Percentiles rank a stretch among this genome's conserved stretches.
Conservation (phyloP, 495 filamentous ascomycete genomes). For the Hypoxylon perforatum region DNA sequence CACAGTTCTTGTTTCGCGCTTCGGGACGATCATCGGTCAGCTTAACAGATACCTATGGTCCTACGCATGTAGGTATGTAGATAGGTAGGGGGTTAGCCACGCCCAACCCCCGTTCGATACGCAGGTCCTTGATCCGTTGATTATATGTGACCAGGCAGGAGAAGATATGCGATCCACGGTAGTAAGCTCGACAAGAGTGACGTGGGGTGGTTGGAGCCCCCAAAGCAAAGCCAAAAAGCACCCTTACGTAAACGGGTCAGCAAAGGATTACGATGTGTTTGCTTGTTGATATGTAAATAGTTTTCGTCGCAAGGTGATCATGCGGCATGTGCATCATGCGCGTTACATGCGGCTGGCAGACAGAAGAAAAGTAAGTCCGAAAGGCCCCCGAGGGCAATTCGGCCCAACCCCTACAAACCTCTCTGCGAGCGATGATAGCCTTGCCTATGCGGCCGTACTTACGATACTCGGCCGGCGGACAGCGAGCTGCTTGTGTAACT, state of each 20-base stretch:
- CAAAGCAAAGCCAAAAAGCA: neutral
- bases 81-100: constrained; percentile 10
- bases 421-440: constrained; percentile 8
- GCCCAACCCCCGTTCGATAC: neutral
- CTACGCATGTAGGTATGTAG: too few species aligned
- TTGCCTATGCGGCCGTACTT: constrained; percentile 21
- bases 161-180: neutral
- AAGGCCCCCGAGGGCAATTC: constrained; percentile 26
- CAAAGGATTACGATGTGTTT: constrained; percentile 1
- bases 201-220: neutral
- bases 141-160: neutral
- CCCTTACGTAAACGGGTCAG: constrained; percentile 21
- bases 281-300: neutral
- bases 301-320: neutral
- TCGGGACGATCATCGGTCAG: constrained; percentile 16
- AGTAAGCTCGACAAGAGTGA: neutral
- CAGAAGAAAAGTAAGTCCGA: constrained; percentile 19
- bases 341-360: constrained; percentile 10
- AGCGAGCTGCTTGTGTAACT: constrained; percentile 20
- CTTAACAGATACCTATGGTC: neutral
- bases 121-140: neutral
- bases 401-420: constrained; percentile 4
- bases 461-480: constrained; percentile 4
- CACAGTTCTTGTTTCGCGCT: neutral
- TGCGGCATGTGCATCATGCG: constrained; percentile 23